phyloP scores from a whole-genome alignment of 148 eudicot species.

The Cornus florida region DNA sequence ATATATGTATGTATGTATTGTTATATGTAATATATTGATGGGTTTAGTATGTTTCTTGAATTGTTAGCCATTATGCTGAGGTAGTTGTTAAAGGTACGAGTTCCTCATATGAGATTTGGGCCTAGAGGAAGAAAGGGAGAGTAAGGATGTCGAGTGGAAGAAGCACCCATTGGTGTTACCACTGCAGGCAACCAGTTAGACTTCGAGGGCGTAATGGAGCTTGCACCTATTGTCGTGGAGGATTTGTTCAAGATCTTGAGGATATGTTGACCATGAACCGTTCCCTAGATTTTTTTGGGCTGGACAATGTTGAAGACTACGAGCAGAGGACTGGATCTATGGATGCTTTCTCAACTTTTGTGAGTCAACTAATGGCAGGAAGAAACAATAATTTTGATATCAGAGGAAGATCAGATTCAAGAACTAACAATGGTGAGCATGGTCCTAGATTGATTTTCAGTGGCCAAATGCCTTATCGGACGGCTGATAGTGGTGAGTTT shows the following conservation, averaged over 20 bases:
- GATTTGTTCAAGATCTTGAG: constrained; percentile 45
- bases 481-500: constrained; percentile 33
- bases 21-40: neutral
- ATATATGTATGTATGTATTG: neutral
- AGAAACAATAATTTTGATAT: constrained; percentile 11
- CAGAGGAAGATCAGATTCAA: constrained; percentile 21
- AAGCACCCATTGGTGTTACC: constrained; percentile 51
- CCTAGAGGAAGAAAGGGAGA: neutral
- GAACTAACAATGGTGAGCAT: constrained; percentile 18
- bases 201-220: constrained; percentile 25
- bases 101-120: neutral
- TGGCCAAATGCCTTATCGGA: constrained; percentile 39
- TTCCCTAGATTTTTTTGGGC: constrained; percentile 6
- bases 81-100: constrained; percentile 3
- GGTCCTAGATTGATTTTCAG: constrained; percentile 43
- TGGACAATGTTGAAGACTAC: constrained; percentile 11
- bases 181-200: constrained; percentile 37
- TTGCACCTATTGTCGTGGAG: constrained; percentile 40
- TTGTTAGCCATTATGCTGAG: constrained; percentile 8
- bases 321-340: constrained; percentile 29
- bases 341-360: constrained; percentile 41
- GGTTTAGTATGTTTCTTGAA: neutral
- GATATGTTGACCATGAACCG: constrained; percentile 19
- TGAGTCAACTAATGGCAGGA: constrained; percentile 32
- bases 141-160: constrained; percentile 29